A percentile compares a stretch with the other conserved stretches of the same genome.
phyloP scores from a whole-genome alignment of 345 rosid genomes.

The Syzygium aromaticum region DNA sequence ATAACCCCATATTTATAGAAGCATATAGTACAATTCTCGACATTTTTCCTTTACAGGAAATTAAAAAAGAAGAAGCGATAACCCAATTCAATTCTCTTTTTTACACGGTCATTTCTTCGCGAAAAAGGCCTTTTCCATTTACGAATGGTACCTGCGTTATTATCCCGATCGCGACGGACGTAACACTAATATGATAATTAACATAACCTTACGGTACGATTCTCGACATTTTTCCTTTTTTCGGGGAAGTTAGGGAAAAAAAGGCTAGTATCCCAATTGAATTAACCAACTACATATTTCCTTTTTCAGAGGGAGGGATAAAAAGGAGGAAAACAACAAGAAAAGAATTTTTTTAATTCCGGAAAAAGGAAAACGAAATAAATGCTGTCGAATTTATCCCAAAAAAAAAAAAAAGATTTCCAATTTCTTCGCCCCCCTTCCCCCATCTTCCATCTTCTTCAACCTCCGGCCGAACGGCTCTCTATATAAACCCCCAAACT shows the following conservation, averaged over 20 bases:
- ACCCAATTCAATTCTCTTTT: too few species aligned
- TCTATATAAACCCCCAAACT: neutral
- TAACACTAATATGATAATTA: too few species aligned
- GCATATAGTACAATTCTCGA: too few species aligned
- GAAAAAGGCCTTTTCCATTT: too few species aligned
- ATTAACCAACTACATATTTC: neutral
- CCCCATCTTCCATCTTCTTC: neutral
- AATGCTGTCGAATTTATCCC: neutral
- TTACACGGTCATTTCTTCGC: too few species aligned
- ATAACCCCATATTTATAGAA: too few species aligned
- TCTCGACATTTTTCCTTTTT: neutral
- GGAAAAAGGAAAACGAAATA: neutral
- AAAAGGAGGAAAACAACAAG: accelerated
- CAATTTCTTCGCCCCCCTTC: neutral
- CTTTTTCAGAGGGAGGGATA: neutral
- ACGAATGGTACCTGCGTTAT: too few species aligned
- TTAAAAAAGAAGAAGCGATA: too few species aligned
- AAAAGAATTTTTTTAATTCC: neutral
- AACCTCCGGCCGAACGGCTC: neutral
- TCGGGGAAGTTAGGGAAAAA: neutral
- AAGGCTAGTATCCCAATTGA: neutral
- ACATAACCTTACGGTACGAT: neutral
- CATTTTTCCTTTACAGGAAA: too few species aligned
- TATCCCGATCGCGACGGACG: too few species aligned
- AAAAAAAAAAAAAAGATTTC: neutral